Evolutionary conservation across 1,284 basidiomycete genomes (phyloP), one percentile per base, ranked within the genome.

Genomic region (Porodaedalea pini): DNA sequence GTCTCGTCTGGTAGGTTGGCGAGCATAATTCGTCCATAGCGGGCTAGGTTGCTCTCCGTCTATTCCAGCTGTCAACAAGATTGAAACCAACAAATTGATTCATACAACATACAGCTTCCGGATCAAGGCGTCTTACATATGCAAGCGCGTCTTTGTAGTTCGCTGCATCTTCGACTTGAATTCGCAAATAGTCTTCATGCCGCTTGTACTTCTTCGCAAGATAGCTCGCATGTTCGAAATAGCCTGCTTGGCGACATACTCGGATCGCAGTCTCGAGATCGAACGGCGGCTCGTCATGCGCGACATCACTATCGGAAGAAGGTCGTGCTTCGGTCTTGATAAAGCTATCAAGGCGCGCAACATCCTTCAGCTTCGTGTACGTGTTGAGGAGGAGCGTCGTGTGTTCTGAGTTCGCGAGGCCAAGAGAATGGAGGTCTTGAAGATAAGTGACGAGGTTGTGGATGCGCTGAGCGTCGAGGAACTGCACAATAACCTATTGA

Each of bases 261-360:
- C 93, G 81, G 61, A 99, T 98, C 0, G 94, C 97, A 0, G 96
- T 98, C 58, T 96, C 94, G 32, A 99, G 80, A 68, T 99, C 97
- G 66, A 99, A 99, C 0, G 94, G 94, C 1, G 96, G 80, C 66
- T 92, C 92, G 49, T 83, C 81, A 7, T 70, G 69, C 34, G 73
- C 75, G 10, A 67, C 67, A 11, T 76, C 72, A 17, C 72, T 68
- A 54, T 73, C 65, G 62, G 70, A 68, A 63, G 71, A 67, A 60
- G 67, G 73, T 25, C 73, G 68, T 2, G 88, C 83, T 68, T 93
- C 90, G 1, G 90, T 86, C 70, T 91, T 92, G 75, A 98, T 92
- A 71, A 99, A 99, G 55, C 80, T 84, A 66, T 98, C 94, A 1
- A 98, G 82, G 8, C 93, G 85, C 0, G 83, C 75, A 13, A 94